Percentiles rank a stretch among this genome's conserved stretches.
Evolutionary conservation across 257 asterid species (phyloP).

Genomic region (Gentiana dahurica): DNA sequence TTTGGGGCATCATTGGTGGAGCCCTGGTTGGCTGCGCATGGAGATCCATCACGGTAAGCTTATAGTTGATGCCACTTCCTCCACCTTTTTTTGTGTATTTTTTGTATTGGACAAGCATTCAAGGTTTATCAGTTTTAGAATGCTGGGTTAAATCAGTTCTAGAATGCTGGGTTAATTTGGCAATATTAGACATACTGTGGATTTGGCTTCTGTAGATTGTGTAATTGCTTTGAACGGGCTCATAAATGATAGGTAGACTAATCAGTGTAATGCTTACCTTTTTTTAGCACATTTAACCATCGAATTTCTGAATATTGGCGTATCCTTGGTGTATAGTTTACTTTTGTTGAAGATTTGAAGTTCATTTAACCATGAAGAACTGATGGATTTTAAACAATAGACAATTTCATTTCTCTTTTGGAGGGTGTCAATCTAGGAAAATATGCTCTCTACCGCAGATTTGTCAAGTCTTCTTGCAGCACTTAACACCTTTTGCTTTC

Average conservation of each 20-base stretch:
- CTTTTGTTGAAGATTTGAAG: too few relatives aligned
- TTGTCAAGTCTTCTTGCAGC: too few relatives aligned
- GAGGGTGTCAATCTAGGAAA: too few relatives aligned
- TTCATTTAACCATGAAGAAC: too few relatives aligned
- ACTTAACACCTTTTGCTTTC: too few relatives aligned
- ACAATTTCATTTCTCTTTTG: too few relatives aligned
- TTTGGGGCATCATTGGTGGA: slow-evolving; percentile 89
- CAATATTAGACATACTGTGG: not conserved
- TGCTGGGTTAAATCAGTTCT: not conserved
- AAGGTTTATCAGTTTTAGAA: not conserved
- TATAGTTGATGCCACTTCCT: slow-evolving; percentile 3
- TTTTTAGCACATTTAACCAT: too few relatives aligned
- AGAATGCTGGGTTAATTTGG: not conserved
- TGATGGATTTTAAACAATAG: too few relatives aligned
- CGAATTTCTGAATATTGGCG: too few relatives aligned
- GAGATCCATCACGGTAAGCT: slow-evolving; percentile 85
- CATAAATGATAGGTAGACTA: not conserved
- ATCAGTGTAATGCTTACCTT: too few relatives aligned
- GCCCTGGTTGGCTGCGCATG: slow-evolving; percentile 99
- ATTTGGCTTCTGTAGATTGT: not conserved
- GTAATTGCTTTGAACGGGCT: not conserved
- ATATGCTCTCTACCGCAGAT: too few relatives aligned
- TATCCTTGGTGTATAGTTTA: too few relatives aligned
- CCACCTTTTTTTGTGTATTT: slow-evolving; percentile 2
- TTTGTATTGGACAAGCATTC: not conserved